Evolutionary conservation across 306 rosid genomes (phyloP).

Genomic region (Lablab purpureus): DNA sequence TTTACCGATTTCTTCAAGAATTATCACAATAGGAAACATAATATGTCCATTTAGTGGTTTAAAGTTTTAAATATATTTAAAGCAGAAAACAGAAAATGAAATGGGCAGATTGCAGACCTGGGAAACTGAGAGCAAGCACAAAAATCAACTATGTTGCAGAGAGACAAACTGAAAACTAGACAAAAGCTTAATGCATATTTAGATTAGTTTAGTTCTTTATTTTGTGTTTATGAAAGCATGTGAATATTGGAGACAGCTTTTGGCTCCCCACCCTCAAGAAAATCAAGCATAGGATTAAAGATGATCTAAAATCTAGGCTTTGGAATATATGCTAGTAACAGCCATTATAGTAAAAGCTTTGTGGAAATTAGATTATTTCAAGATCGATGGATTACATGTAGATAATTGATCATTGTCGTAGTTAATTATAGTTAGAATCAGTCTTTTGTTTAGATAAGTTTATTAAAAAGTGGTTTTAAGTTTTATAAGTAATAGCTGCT

Average conservation of each 20-base stretch:
- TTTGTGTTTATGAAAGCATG: background rate
- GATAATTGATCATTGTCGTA: too few species aligned
- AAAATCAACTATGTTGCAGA: background rate
- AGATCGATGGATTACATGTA: too few species aligned
- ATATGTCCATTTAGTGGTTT: background rate
- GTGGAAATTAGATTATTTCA: too few species aligned
- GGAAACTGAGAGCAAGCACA: background rate
- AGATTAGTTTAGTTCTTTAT: background rate
- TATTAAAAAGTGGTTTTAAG: background rate
- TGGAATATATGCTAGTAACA: background rate
- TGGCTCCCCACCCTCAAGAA: background rate
- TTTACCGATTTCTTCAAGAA: slow-evolving; percentile 32
- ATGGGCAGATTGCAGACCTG: background rate
- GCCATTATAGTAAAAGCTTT: too few species aligned
- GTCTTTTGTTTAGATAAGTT: too few species aligned
- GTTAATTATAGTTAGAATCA: too few species aligned
- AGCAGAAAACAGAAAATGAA: background rate
- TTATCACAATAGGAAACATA: slow-evolving; percentile 8
- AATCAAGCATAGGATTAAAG: background rate
- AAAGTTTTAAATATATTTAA: slow-evolving; percentile 19
- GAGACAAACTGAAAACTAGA: slow-evolving; percentile 4
- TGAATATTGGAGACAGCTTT: background rate
- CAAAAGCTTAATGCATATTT: background rate
- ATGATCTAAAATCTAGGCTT: background rate
- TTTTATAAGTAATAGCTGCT: background rate